Evolutionary conservation across 1,284 basidiomycete genomes (phyloP), one percentile per base, ranked within the genome.

Genomic region (Tetrapyrgos nigripes): DNA sequence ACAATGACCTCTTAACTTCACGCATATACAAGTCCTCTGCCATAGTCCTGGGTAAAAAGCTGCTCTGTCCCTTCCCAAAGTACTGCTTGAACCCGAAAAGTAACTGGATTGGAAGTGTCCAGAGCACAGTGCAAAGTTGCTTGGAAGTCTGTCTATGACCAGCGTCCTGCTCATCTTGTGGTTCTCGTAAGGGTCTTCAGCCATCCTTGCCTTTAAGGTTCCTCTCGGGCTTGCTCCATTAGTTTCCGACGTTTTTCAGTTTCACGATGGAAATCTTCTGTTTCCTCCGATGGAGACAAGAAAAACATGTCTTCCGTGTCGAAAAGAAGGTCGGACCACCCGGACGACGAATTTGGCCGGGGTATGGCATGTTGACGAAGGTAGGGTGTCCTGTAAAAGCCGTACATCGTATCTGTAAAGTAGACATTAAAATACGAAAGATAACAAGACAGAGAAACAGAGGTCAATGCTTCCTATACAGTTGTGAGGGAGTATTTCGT

Each of bases 281-380:
- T 76, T 66, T 94, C 92, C 19, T 81, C 77, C 0, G 83, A n/a
- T n/a, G n/a, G 81, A 0, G 85, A 81, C 60, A 94, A 81, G 73
- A 91, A 90, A 72, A 93, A 95, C 0, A 83, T 88, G 63, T 94
- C 92, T 74, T 94, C 93, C 1, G 83, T 70, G 67, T 95, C 93
- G 0, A 92, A 94, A 3, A 93, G 88, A 0, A 94, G 79, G 67
- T 92, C 89, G 0, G 89, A 89, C 88, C 91, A 94, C 28, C 89
- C 91, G 2, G 79, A 76, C 5, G 87, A 83, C 0, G 86, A 87
- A 13, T 62, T 65, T 8, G 73, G 67, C 23, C 50, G 24, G 13
- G 61, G 44, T n/a, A 55, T 47, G 23, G 44, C 13, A n/a, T n/a
- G n/a, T n/a, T 40, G 60, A 61, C 31, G 9, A 58, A 35, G 4